These are phyloP conservation scores for Pistacia vera DNA, from an alignment of 345 rosid genomes.

Conservation along the genomic window DNA sequence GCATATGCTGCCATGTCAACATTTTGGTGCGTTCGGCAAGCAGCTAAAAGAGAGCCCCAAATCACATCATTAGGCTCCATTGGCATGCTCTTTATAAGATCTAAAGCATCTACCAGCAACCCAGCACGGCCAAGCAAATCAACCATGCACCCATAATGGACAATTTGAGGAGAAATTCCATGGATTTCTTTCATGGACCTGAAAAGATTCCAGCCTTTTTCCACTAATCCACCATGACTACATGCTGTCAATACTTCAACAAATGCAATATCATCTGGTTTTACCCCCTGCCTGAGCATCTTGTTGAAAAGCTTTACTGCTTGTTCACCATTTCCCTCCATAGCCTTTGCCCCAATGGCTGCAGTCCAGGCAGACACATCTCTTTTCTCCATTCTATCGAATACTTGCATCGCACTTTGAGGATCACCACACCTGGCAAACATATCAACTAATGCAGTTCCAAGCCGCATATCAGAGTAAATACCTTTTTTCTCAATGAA, in stretches of 20 bases:
- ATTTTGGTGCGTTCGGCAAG: slow-evolving; percentile 54
- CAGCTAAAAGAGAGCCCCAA: slow-evolving; percentile 66
- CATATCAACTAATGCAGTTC: slow-evolving; percentile 64
- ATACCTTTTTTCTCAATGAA: slow-evolving; percentile 42
- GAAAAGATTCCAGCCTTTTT: slow-evolving; percentile 56
- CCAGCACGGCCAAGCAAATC: slow-evolving; percentile 78
- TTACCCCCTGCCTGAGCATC: slow-evolving; percentile 54
- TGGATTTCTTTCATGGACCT: slow-evolving; percentile 53
- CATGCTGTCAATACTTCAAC: slow-evolving; percentile 61
- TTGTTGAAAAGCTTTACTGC: slow-evolving; percentile 54
- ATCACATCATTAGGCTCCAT: slow-evolving; percentile 67
- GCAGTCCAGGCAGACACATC: slow-evolving; percentile 82
- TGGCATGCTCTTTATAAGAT: slow-evolving; percentile 54
- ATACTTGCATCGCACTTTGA: slow-evolving; percentile 51
- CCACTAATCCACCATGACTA: slow-evolving; percentile 63
- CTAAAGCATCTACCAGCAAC: slow-evolving; percentile 50
- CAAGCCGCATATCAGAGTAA: slow-evolving; percentile 52
- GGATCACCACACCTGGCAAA: slow-evolving; percentile 73
- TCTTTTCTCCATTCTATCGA: slow-evolving; percentile 43
- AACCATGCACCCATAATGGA: slow-evolving; percentile 78
- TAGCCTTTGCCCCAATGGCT: slow-evolving; percentile 63
- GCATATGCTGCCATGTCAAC: slow-evolving; percentile 53
- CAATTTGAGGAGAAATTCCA: slow-evolving; percentile 46
- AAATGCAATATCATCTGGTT: slow-evolving; percentile 54
- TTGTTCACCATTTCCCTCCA: slow-evolving; percentile 47